Percentiles rank a stretch among this genome's conserved stretches.
Conservation (phyloP, 1,284 basidiomycete species). For the Clitocybe nebularis region DNA sequence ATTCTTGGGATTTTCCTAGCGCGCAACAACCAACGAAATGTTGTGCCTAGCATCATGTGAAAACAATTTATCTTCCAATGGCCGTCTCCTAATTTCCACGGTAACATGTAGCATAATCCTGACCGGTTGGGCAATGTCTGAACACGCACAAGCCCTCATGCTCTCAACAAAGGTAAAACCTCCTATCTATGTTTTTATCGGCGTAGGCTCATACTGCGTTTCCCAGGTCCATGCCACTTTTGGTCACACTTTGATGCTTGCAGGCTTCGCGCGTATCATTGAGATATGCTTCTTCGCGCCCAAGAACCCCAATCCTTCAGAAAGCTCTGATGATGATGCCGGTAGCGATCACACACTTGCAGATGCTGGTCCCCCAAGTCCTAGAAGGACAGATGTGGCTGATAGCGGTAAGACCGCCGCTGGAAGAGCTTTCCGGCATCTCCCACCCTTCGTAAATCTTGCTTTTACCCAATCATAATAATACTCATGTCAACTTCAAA, state of each 20-base stretch:
- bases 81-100: constrained; percentile 1
- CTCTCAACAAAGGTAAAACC: constrained; percentile 72
- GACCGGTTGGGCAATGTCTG: constrained; percentile 95
- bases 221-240: constrained; percentile 78
- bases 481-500: too few species aligned
- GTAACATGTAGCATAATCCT: constrained; percentile 64
- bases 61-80: constrained; percentile 21
- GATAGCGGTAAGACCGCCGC: constrained; percentile 33
- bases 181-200: constrained; percentile 6
- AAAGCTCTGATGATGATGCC: constrained; percentile 38
- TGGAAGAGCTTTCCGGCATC: constrained; percentile 72
- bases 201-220: constrained; percentile 12
- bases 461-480: constrained; percentile 4
- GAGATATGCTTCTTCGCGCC: constrained; percentile 81
- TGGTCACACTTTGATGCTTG: constrained; percentile 83
- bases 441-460: constrained; percentile 71
- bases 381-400: constrained; percentile 17
- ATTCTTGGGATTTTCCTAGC: constrained; percentile 84
- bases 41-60: constrained; percentile 83
- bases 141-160: constrained; percentile 83
- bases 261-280: constrained; percentile 78
- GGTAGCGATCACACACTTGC: constrained; percentile 66
- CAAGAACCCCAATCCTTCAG: constrained; percentile 22
- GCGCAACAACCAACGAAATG: constrained; percentile 79
- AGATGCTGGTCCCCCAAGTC: constrained; percentile 24